Evolutionary conservation across 2,329 filamentous ascomycete species (phyloP).

Genomic region (Hypoxylon sp.): DNA sequence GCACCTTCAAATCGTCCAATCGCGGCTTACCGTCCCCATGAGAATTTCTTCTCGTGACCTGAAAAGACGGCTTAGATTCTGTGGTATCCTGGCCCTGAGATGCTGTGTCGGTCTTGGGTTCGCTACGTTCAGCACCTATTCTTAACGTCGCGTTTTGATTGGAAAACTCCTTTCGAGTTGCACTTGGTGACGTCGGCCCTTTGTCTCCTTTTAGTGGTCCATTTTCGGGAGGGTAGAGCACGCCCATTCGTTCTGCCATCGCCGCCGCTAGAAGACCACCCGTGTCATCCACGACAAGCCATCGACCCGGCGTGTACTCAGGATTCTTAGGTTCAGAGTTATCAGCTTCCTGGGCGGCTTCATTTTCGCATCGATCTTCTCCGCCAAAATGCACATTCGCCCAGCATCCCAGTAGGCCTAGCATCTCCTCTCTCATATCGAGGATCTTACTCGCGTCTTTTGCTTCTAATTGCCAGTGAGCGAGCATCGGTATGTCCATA

Average conservation of each 20-base stretch:
- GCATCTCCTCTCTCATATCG: constrained; percentile 86
- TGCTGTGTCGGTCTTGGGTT: constrained; percentile 1
- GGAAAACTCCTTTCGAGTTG: constrained; percentile 24
- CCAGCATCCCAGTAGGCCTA: constrained; percentile 88
- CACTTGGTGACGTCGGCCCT: constrained; percentile 9
- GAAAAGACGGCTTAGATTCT: constrained; percentile 30
- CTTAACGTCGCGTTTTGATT: constrained; percentile 3
- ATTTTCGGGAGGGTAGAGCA: constrained; percentile 69
- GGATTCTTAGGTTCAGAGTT: constrained; percentile 40
- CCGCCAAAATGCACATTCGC: constrained; percentile 85
- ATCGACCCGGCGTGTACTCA: constrained; percentile 65
- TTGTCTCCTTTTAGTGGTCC: constrained; percentile 30
- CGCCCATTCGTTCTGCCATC: constrained; percentile 89
- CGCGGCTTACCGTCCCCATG: constrained; percentile 35
- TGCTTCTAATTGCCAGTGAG: constrained; percentile 82
- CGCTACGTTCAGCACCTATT: neutral
- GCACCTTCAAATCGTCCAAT: constrained; percentile 67
- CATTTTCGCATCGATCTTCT: constrained; percentile 49
- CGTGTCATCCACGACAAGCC: constrained; percentile 89
- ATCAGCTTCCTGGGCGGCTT: constrained; percentile 45
- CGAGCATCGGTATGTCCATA: constrained; percentile 81
- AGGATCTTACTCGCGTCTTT: constrained; percentile 84
- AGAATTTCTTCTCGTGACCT: constrained; percentile 27
- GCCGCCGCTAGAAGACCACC: constrained; percentile 85
- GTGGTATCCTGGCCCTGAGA: constrained; percentile 3